phyloP scores from a whole-genome alignment of 2,329 filamentous ascomycete species.

The Davidsoniella neocaledoniae region DNA sequence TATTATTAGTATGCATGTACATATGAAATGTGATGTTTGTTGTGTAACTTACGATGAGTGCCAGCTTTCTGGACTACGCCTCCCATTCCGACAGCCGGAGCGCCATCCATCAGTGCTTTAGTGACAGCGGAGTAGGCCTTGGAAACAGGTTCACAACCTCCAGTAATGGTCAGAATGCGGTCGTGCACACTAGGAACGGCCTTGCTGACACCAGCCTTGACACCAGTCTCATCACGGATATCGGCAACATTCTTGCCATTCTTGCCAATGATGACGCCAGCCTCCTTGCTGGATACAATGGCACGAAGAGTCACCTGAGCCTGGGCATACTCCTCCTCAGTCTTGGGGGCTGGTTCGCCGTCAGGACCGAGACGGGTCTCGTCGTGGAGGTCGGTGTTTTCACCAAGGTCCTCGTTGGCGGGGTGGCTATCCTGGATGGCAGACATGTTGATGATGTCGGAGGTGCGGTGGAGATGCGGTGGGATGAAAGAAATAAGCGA shows the following conservation, averaged over 20 bases:
- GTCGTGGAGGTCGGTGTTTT: constrained; percentile 46
- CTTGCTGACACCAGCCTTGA: constrained; percentile 97
- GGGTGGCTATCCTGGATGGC: constrained; percentile 39
- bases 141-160: constrained; percentile 71
- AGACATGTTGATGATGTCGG: constrained; percentile 35
- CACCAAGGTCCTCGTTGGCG: constrained; percentile 45
- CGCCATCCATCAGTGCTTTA: constrained; percentile 78
- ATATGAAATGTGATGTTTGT: neutral
- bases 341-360: constrained; percentile 68
- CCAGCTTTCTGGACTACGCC: constrained; percentile 73
- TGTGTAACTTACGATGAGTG: constrained; percentile 65
- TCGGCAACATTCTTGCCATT: constrained; percentile 97
- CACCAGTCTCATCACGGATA: constrained; percentile 89
- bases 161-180: constrained; percentile 88
- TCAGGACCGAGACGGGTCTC: constrained; percentile 48
- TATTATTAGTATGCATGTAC: neutral
- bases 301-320: constrained; percentile 86
- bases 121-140: constrained; percentile 90
- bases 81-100: constrained; percentile 90
- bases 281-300: constrained; percentile 97
- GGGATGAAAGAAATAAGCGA: constrained; percentile 8
- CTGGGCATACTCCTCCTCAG: constrained; percentile 91
- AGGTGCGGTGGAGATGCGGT: constrained; percentile 13
- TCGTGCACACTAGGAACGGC: constrained; percentile 96
- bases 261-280: constrained; percentile 97